Conservation (phyloP, 2,329 filamentous ascomycete genomes). For the Pseudohalonectria lignicola region DNA sequence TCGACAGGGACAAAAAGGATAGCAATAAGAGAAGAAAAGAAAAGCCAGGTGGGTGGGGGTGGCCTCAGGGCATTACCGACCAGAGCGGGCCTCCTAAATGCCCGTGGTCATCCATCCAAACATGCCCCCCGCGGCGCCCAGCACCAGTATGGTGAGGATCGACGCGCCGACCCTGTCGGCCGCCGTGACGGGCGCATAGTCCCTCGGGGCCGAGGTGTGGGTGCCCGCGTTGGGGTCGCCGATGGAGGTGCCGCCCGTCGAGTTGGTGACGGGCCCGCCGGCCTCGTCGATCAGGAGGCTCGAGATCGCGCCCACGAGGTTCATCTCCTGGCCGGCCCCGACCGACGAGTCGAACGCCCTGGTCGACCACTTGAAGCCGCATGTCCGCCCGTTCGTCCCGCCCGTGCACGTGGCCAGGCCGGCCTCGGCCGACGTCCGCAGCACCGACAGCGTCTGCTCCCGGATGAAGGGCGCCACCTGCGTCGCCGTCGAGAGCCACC, state of each 20-base stretch:
- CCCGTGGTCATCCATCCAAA: conserved; percentile 22
- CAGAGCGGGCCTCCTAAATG: not conserved
- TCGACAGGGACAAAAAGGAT: too few relatives aligned
- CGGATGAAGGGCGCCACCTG: conserved; percentile 37
- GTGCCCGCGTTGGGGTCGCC: conserved; percentile 20
- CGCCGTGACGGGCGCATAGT: conserved; percentile 12
- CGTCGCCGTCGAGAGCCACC: conserved; percentile 37
- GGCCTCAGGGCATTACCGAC: too few relatives aligned
- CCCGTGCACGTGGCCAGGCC: conserved; percentile 37
- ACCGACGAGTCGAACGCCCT: conserved; percentile 34
- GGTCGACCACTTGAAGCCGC: conserved; percentile 41
- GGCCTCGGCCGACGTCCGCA: conserved; percentile 34
- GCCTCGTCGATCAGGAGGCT: conserved; percentile 24
- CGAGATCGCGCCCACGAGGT: conserved; percentile 38
- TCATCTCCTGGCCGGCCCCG: conserved; percentile 45
- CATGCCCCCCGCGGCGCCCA: conserved; percentile 13
- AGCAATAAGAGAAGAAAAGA: too few relatives aligned
- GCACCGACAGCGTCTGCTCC: conserved; percentile 28
- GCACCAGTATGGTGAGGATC: conserved; percentile 22
- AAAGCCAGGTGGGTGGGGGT: too few relatives aligned
- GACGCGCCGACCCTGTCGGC: conserved; percentile 28
- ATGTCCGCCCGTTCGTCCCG: conserved; percentile 28
- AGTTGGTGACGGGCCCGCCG: conserved; percentile 20
- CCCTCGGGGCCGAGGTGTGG: not conserved
- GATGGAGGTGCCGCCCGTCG: conserved; percentile 29